These are phyloP conservation scores for Tolypocladium ovalisporum DNA, from an alignment of 2,329 filamentous ascomycete genomes.

Conservation along the genomic window DNA sequence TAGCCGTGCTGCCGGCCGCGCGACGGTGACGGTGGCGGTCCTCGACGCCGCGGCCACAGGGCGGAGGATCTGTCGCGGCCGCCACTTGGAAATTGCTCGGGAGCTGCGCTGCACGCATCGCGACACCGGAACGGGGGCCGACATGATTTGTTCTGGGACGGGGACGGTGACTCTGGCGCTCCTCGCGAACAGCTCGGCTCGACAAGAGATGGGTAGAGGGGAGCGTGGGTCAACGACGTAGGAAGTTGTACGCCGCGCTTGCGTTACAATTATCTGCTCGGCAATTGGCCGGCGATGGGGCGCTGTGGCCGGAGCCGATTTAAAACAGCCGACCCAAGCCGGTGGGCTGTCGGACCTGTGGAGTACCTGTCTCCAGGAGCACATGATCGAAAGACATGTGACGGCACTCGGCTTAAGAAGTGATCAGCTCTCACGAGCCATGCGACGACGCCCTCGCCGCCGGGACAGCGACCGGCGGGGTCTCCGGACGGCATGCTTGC, in stretches of 20 bases:
- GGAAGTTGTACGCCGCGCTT: not conserved
- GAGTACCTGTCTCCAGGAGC: not conserved
- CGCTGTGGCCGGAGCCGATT: not conserved
- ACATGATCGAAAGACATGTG: not conserved
- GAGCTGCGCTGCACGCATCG: conserved; percentile 28
- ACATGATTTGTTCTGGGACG: conserved; percentile 15
- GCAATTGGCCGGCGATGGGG: conserved; percentile 10
- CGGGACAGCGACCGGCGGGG: not conserved
- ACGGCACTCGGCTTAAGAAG: conserved; percentile 4
- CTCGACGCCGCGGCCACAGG: conserved; percentile 11
- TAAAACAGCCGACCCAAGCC: conserved; percentile 9
- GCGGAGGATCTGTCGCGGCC: conserved; percentile 12
- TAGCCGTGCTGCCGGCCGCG: conserved; percentile 9
- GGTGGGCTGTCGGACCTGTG: not conserved
- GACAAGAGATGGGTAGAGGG: not conserved
- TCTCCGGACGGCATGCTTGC: not conserved
- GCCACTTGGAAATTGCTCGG: conserved; percentile 19
- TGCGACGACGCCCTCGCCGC: not conserved
- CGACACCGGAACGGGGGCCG: conserved; percentile 24
- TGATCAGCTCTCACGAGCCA: not conserved
- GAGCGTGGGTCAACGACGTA: not conserved
- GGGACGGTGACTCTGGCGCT: not conserved
- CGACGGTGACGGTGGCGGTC: conserved; percentile 4
- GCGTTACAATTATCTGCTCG: conserved; percentile 7
- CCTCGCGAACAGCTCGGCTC: not conserved